phyloP scores from a whole-genome alignment of 2,329 filamentous ascomycete species.

The Phyllosticta citrichinensis region DNA sequence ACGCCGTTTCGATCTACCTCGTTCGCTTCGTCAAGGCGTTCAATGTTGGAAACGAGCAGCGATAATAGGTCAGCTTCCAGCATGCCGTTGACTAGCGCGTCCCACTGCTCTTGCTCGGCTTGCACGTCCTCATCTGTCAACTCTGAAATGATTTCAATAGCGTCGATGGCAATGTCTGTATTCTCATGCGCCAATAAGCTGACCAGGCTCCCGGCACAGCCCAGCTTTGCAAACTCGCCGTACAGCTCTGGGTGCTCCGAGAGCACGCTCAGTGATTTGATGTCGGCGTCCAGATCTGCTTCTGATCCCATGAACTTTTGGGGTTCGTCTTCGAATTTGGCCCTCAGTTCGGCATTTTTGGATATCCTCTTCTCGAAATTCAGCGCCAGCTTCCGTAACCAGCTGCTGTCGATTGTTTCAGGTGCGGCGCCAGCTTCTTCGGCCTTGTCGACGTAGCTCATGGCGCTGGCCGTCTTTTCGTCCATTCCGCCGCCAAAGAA shows the following conservation, averaged over 20 bases:
- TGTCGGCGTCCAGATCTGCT: slow-evolving; percentile 78
- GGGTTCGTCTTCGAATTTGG: slow-evolving; percentile 71
- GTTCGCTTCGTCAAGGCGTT: slow-evolving; percentile 62
- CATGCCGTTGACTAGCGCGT: slow-evolving; percentile 56
- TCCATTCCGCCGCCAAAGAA: slow-evolving; percentile 94
- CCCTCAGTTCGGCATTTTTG: slow-evolving; percentile 81
- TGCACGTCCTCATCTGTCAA: slow-evolving; percentile 88
- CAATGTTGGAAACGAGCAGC: slow-evolving; percentile 67
- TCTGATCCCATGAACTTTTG: slow-evolving; percentile 76
- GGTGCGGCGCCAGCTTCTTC: slow-evolving; percentile 45
- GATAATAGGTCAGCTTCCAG: slow-evolving; percentile 59
- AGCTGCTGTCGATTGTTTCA: slow-evolving; percentile 72
- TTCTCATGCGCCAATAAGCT: slow-evolving; percentile 87
- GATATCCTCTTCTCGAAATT: slow-evolving; percentile 85
- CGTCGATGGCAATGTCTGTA: slow-evolving; percentile 88
- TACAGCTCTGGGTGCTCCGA: slow-evolving; percentile 81
- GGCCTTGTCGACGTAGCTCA: slow-evolving; percentile 75
- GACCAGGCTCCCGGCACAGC: slow-evolving; percentile 64
- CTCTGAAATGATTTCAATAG: slow-evolving; percentile 80
- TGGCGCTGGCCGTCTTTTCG: slow-evolving; percentile 49
- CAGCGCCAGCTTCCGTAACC: slow-evolving; percentile 72
- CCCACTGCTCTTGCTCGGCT: slow-evolving; percentile 73
- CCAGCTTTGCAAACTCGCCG: slow-evolving; percentile 65
- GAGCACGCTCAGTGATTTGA: slow-evolving; percentile 78
- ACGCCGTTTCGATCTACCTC: slow-evolving; percentile 72